phyloP scores from a whole-genome alignment of 306 rosid species.

The Lathyrus aphaca region DNA sequence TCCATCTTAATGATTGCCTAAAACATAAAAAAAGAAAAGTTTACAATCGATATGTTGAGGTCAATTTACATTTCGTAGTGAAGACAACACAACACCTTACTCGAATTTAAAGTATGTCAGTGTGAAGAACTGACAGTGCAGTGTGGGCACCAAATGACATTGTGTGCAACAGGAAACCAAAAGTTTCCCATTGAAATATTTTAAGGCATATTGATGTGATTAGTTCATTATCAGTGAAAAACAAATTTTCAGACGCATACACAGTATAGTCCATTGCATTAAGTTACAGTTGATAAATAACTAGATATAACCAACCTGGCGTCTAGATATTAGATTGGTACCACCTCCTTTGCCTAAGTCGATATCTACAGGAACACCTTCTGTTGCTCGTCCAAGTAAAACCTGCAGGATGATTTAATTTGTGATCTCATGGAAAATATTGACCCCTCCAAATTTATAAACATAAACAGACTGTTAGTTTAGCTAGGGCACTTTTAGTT shows the following conservation, averaged over 20 bases:
- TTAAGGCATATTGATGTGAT: constrained; percentile 32
- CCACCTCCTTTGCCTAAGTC: constrained; percentile 84
- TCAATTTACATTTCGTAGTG: constrained; percentile 31
- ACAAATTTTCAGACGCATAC: constrained; percentile 18
- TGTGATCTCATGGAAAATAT: constrained; percentile 27
- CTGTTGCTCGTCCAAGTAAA: constrained; percentile 86
- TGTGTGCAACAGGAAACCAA: neutral
- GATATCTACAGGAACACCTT: constrained; percentile 71
- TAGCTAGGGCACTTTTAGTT: constrained; percentile 2
- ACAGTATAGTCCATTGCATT: neutral
- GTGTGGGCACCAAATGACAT: neutral
- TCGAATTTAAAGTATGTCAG: constrained; percentile 6
- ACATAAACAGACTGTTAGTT: neutral
- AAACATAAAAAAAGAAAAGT: constrained; percentile 32
- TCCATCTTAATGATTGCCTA: constrained; percentile 88
- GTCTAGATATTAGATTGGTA: constrained; percentile 79
- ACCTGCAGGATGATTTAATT: constrained; percentile 57
- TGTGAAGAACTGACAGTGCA: constrained; percentile 14
- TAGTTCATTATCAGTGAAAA: constrained; percentile 13
- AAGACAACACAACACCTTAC: constrained; percentile 16
- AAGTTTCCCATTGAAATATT: neutral
- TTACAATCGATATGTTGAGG: constrained; percentile 1
- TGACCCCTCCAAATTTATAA: neutral
- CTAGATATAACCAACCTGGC: constrained; percentile 65
- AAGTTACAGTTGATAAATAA: constrained; percentile 13